Evolutionary conservation across 2,329 filamentous ascomycete species (phyloP).

Genomic region (Fusarium hainanense): DNA sequence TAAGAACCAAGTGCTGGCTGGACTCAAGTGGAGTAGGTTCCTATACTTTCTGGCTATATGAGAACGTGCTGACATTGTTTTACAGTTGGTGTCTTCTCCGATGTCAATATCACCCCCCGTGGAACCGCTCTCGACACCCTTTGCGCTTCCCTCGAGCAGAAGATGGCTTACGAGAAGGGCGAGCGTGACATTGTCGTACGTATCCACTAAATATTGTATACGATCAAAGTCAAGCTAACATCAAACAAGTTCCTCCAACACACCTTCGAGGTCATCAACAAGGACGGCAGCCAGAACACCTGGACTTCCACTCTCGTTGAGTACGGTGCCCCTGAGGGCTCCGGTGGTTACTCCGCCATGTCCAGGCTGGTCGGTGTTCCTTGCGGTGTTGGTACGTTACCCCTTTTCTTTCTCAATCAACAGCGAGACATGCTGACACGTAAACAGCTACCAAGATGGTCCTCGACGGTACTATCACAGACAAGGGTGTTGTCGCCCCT

Average conservation of each 20-base stretch:
- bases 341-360: constrained; percentile 85
- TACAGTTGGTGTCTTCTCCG: constrained; percentile 45
- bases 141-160: constrained; percentile 70
- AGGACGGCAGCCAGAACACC: constrained; percentile 80
- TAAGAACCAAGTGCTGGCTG: constrained; percentile 28
- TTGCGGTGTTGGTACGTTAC: constrained; percentile 50
- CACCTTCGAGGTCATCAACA: constrained; percentile 65
- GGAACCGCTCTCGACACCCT: constrained; percentile 77
- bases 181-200: constrained; percentile 70
- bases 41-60: background rate
- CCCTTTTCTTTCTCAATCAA: background rate
- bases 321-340: constrained; percentile 81
- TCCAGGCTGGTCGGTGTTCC: constrained; percentile 83
- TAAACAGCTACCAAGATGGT: constrained; percentile 74
- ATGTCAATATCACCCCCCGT: constrained; percentile 67
- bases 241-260: constrained; percentile 61
- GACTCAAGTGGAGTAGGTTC: constrained; percentile 31
- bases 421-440: background rate
- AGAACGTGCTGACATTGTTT: background rate
- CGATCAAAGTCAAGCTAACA: background rate
- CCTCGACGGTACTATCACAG: constrained; percentile 76
- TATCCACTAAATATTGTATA: background rate
- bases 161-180: constrained; percentile 75
- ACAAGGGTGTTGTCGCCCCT: constrained; percentile 81
- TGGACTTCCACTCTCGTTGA: constrained; percentile 84